Conservation (phyloP, 1,139 yeast genomes). For the Kodamaea plutei region DNA sequence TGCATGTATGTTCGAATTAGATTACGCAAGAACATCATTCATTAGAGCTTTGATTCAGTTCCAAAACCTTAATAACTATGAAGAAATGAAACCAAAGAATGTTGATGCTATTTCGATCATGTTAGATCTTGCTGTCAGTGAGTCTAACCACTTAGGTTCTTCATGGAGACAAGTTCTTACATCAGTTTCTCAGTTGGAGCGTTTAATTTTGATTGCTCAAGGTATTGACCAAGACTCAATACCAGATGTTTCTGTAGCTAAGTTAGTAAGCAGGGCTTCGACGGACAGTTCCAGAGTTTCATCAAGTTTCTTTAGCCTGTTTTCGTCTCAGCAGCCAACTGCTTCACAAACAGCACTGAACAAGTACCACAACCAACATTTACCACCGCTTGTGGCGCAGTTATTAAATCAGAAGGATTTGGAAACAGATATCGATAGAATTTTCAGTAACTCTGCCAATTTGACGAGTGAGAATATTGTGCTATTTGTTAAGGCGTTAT, state of each 20-base stretch:
- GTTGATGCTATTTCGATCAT: slow-evolving; percentile 74
- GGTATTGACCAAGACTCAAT: slow-evolving; percentile 83
- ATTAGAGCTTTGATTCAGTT: slow-evolving; percentile 88
- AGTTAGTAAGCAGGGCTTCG: slow-evolving; percentile 56
- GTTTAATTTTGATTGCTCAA: slow-evolving; percentile 81
- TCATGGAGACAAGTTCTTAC: slow-evolving; percentile 86
- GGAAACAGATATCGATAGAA: slow-evolving; percentile 80
- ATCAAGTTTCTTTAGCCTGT: slow-evolving; percentile 49
- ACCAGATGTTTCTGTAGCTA: slow-evolving; percentile 82
- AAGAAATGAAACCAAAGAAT: slow-evolving; percentile 76
- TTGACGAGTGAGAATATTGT: slow-evolving; percentile 82
- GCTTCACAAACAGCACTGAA: slow-evolving; percentile 43
- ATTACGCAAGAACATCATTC: slow-evolving; percentile 83
- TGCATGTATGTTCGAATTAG: slow-evolving; percentile 79
- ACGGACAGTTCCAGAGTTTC: slow-evolving; percentile 48
- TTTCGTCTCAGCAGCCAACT: slow-evolving; percentile 24
- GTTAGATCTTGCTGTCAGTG: slow-evolving; percentile 72
- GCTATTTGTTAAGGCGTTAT: slow-evolving; percentile 80
- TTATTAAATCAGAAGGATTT: slow-evolving; percentile 70
- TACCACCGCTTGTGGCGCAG: slow-evolving; percentile 36
- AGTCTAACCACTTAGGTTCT: slow-evolving; percentile 62
- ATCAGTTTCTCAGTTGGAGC: slow-evolving; percentile 84
- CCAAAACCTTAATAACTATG: slow-evolving; percentile 72
- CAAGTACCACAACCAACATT: slow-evolving; percentile 43
- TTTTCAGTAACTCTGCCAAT: slow-evolving; percentile 78